Evolutionary conservation across 768 basidiomycete genomes (phyloP), one percentile per base, ranked within the genome.

Genomic region (Omphalotus guepiniiformis): DNA sequence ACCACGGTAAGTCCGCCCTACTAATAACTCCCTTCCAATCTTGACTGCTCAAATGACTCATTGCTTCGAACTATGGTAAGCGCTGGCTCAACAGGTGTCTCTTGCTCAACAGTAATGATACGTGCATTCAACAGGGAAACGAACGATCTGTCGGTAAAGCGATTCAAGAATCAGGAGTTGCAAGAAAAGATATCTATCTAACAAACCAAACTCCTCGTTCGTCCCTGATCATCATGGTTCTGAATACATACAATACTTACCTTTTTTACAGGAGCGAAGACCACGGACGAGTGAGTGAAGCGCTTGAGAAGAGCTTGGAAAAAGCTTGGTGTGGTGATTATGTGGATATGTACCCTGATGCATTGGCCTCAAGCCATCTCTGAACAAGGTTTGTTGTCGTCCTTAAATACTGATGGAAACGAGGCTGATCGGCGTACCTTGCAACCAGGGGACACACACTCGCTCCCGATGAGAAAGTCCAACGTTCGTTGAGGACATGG

Each of bases 311-410:
- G 23, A 67, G 65, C 43, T 54, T 75, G 36, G 48, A 57, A 38
- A 63, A 64, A 40, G 59, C 71, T 15, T 59, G 60, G 18, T n/a
- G n/a, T n/a, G 55, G 63, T 15, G 68, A 69, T 29, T 77, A 77
- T 58, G 64, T 79, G 30, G 76, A 78, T 59, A 53, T 78, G n/a
- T 77, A 71, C 54, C n/a, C 60, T 73, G 21, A 64, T 73, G 52
- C 72, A 73, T 48, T 69, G 65, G 64, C 67, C 69, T 18, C 65
- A 64, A 48, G 54, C 65, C 3, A 16, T 55, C 13, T n/a, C n/a
- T n/a, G n/a, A 35, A 43, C n/a, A n/a, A 21, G 3, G 42, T 27
- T 25, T 13, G 9, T 6, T 42, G n/a, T 25, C 27, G 37, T 8
- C 39, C 16, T 27, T 39, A n/a, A n/a, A n/a, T n/a, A n/a, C n/a